phyloP scores from a whole-genome alignment of 192 early-diverging fungal genomes.

The Dispira simplex region DNA sequence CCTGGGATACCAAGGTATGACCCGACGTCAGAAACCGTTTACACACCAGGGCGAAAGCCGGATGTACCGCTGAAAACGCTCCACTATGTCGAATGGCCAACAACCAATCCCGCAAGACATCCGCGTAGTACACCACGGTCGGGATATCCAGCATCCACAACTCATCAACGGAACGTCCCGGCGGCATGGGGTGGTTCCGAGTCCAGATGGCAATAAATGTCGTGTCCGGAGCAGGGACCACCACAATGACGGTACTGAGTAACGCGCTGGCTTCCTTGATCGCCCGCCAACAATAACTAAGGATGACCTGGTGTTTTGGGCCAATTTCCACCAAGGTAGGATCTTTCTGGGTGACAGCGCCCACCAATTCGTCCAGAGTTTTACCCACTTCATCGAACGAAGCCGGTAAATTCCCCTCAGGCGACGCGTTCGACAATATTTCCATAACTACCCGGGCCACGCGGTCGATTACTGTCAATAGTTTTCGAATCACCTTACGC shows the following conservation, averaged over 20 bases:
- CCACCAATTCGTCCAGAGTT: slow-evolving; percentile 26
- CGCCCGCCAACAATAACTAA: slow-evolving; percentile 85
- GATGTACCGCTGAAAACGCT: slow-evolving; percentile 79
- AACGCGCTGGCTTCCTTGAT: slow-evolving; percentile 71
- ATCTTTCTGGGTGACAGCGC: slow-evolving; percentile 7
- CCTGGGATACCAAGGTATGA: slow-evolving; percentile 26
- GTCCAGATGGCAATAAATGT: slow-evolving; percentile 12
- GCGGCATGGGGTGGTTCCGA: neutral
- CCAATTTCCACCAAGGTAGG: slow-evolving; percentile 17
- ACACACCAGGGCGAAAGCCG: slow-evolving; percentile 57
- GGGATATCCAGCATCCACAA: slow-evolving; percentile 12
- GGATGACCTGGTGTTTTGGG: slow-evolving; percentile 67
- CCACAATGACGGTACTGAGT: slow-evolving; percentile 29
- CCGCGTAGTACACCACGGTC: slow-evolving; percentile 24
- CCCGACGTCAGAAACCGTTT: slow-evolving; percentile 43
- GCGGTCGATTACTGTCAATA: slow-evolving; percentile 30
- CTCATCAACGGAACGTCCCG: slow-evolving; percentile 2
- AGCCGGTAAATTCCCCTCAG: slow-evolving; percentile 81
- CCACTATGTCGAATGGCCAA: slow-evolving; percentile 80
- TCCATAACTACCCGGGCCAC: slow-evolving; percentile 44
- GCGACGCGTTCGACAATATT: slow-evolving; percentile 61
- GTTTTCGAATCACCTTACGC: slow-evolving; percentile 28
- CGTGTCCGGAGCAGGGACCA: slow-evolving; percentile 12
- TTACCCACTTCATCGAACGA: slow-evolving; percentile 54
- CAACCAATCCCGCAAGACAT: slow-evolving; percentile 31